Base-by-base conservation (phyloP, 1,139 yeast species). In the Yamadazyma epiphylla region DNA sequence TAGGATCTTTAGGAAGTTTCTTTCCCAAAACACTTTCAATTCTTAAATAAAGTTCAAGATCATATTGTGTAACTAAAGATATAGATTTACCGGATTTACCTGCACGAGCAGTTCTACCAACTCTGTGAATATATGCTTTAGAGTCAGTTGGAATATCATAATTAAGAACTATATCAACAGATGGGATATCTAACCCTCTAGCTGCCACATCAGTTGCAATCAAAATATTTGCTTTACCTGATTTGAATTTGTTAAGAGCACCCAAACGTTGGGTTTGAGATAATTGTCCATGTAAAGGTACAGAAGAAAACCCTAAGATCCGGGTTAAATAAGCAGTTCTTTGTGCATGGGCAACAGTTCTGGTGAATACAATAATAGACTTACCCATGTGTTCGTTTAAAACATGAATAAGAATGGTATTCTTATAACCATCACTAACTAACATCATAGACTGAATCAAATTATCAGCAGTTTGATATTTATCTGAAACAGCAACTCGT, bases 131-230 rank as follows among this genome's bases (percentile, higher is more conserved):
- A 48, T 94, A 91, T 1, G 96, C 94, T 52, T 94, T 94, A n/a
- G 97, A 88, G 51, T 94, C 97, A 8, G 95, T 91, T 10, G 98
- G 99, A 19, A 91, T 88, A 53, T 89, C 96, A 53, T 87, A 91
- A 58, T 91, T 91, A 38, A 91, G 72, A 28, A 91, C 98, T 32
- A 86, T 70, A 56, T 91, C 98, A 25, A 91, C 98, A 15, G 83
- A 71, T 5, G 98, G 98, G 39, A 91, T 91, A 72, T 91, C 98
- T 43, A 91, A 73, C 36, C 98, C 98, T 63, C 98, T 78, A 2
- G 98, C 96, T 8, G 97, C 98, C 26, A 91, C 98, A 61, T 91
- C 97, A 1, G 98, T 91, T 8, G 98, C 98, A 5, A 91, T 88
- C 30, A 91, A 64, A 34, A 94, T 88, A 38, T 77, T 76, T 43